Evolutionary conservation across 352 stramenopile genomes (phyloP), one percentile per base, ranked within the genome.

Genomic region (Blastocystis sp.): DNA sequence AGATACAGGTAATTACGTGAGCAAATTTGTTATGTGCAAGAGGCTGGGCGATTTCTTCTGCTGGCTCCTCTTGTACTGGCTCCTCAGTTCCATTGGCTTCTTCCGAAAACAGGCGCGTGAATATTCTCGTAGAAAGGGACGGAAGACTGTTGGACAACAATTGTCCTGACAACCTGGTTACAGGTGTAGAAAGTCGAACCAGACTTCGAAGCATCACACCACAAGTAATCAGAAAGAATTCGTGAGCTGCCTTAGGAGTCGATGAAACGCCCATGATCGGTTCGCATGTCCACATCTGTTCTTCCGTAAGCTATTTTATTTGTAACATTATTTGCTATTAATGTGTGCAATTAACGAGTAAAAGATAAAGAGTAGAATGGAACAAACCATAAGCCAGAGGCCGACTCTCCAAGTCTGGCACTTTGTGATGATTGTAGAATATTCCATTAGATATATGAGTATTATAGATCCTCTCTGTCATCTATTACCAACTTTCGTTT

Each of bases 21-120:
- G n/a, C n/a, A 37, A 83, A 83, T 66, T 66, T 83, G 27, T 83
- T 83, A 66, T 83, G 71, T 32, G 49, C 71, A 51, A 66, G 14
- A 51, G 71, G 71, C 14, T 61, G 14, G 1, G 27, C 46, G 29
- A 66, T 63, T 49, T 83, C 71, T 29, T 66, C 21, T 24, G 16
- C 49, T 32, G n/a, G n/a, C 19, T 29, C 43, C 27, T 65, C 46
- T 14, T 27, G 4, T 35, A 24, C 29, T 16, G 12, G 24, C 46
- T 14, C 12, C 16, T 51, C 21, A 49, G 54, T 37, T 16, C 16
- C 46, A 65, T 32, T 43, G 0, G 29, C 71, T 32, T 61, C 51
- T 19, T 63, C 46, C 21, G 71, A 61, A n/a, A 83, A 65, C 21
- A 29, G 39, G 24, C 71, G 43, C 51, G 46, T 11, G n/a, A 39